phyloP scores from a whole-genome alignment of 129 eudicot genomes.

The Centrapalus pauciflorus region DNA sequence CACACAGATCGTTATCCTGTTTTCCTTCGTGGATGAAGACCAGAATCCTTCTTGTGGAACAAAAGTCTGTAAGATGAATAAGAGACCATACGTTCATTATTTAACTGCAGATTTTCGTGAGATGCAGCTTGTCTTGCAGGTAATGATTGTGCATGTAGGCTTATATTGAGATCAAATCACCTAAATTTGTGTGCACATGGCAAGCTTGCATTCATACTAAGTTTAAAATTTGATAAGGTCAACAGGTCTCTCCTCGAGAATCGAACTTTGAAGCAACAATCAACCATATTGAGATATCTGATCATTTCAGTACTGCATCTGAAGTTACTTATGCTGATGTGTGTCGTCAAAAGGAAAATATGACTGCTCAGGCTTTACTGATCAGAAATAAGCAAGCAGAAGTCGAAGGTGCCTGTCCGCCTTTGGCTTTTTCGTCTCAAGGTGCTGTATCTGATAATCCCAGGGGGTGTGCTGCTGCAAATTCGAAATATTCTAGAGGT shows the following conservation, averaged over 20 bases:
- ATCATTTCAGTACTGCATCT: conserved; percentile 40
- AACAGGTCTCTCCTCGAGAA: conserved; percentile 77
- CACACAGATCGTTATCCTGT: conserved; percentile 45
- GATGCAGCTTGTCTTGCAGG: conserved; percentile 59
- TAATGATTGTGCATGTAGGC: conserved; percentile 16
- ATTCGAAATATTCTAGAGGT: conserved; percentile 24
- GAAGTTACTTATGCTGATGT: conserved; percentile 3
- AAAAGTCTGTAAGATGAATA: conserved; percentile 16
- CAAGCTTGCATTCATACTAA: conserved; percentile 16
- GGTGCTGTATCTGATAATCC: neutral
- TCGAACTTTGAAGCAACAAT: conserved; percentile 67
- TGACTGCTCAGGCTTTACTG: conserved; percentile 22
- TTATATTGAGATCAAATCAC: neutral
- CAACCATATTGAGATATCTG: conserved; percentile 55
- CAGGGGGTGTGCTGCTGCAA: too few species aligned
- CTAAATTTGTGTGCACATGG: neutral
- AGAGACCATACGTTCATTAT: conserved; percentile 36
- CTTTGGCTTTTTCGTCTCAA: conserved; percentile 14
- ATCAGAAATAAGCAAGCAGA: conserved; percentile 58
- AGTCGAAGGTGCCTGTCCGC: conserved; percentile 50
- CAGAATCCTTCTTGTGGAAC: conserved; percentile 12
- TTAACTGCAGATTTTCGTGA: conserved; percentile 50
- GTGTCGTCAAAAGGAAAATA: conserved; percentile 15
- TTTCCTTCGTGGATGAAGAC: conserved; percentile 77
- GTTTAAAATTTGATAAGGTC: conserved; percentile 36